Evolutionary conservation across 2,329 filamentous ascomycete species (phyloP).

Genomic region (Ceratocystiopsis sp.): DNA sequence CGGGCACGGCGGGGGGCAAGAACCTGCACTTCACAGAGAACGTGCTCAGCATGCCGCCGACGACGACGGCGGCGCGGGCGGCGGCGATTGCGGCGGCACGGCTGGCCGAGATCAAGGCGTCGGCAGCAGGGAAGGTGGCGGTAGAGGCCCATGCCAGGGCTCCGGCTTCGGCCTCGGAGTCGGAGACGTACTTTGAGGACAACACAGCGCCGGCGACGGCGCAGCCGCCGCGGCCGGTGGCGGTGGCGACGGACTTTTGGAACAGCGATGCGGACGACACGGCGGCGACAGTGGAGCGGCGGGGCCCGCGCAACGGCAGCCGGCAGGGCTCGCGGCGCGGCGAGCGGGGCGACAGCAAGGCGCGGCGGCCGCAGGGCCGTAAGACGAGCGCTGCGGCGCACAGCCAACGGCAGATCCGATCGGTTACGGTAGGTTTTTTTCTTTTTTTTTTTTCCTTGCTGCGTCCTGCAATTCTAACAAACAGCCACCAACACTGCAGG

Average conservation of each 20-base stretch:
- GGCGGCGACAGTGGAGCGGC: constrained; percentile 24
- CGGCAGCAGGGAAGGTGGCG: too few relatives aligned
- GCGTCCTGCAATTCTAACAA: neutral
- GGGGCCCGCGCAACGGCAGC: constrained; percentile 34
- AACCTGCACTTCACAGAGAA: constrained; percentile 88
- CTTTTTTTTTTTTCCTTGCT: neutral
- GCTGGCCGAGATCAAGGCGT: constrained; percentile 13
- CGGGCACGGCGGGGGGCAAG: constrained; percentile 63
- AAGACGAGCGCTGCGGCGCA: constrained; percentile 30
- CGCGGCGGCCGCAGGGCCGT: constrained; percentile 36
- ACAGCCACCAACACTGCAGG: constrained; percentile 6
- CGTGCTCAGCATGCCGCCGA: constrained; percentile 50
- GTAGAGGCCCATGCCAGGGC: too few relatives aligned
- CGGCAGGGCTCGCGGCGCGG: constrained; percentile 31
- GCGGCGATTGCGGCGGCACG: constrained; percentile 14
- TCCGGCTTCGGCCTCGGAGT: too few relatives aligned
- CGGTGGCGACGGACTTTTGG: constrained; percentile 37
- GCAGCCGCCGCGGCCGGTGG: constrained; percentile 11
- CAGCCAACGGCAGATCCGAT: constrained; percentile 30
- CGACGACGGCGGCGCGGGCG: constrained; percentile 6
- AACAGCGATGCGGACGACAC: constrained; percentile 59
- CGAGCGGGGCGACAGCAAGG: constrained; percentile 39
- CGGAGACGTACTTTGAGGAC: too few relatives aligned
- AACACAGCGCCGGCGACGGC: too few relatives aligned
- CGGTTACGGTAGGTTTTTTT: constrained; percentile 9